Percentiles rank a stretch among this genome's conserved stretches.
Conservation (phyloP, 2,329 filamentous ascomycete species). For the Colletotrichum spaethianum region DNA sequence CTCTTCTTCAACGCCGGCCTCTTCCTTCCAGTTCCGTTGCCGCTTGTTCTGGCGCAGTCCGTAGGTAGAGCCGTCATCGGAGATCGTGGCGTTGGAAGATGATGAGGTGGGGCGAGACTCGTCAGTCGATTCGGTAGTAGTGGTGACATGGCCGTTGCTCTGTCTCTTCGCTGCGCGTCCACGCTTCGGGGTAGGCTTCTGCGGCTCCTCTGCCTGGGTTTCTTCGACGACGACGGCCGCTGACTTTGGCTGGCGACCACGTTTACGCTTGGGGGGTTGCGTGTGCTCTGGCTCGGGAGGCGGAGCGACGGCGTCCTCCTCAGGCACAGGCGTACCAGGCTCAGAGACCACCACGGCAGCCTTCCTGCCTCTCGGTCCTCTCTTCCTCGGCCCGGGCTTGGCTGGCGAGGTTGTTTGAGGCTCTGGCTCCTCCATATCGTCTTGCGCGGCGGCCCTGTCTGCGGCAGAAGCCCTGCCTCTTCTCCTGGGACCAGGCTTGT, state of each 20-base stretch:
- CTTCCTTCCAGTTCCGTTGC: slow-evolving; percentile 67
- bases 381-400: slow-evolving; percentile 31
- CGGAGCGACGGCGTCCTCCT: slow-evolving; percentile 30
- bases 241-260: slow-evolving; percentile 38
- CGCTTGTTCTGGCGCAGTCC: slow-evolving; percentile 55
- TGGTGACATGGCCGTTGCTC: slow-evolving; percentile 30
- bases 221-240: slow-evolving; percentile 24
- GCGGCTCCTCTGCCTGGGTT: slow-evolving; percentile 11
- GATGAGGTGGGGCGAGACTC: slow-evolving; percentile 67
- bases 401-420: slow-evolving; percentile 21
- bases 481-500: slow-evolving; percentile 44
- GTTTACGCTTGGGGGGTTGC: slow-evolving; percentile 38
- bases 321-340: slow-evolving; percentile 32
- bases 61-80: slow-evolving; percentile 40
- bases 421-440: slow-evolving; percentile 33
- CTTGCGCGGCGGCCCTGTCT: slow-evolving; percentile 19
- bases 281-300: slow-evolving; percentile 31
- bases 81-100: slow-evolving; percentile 64
- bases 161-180: slow-evolving; percentile 34
- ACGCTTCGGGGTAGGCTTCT: slow-evolving; percentile 35
- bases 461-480: slow-evolving; percentile 46
- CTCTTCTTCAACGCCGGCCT: slow-evolving; percentile 59
- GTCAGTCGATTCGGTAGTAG: slow-evolving; percentile 50
- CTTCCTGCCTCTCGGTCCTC: slow-evolving; percentile 35
- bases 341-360: slow-evolving; percentile 34